Evolutionary conservation across 768 basidiomycete genomes (phyloP).

Genomic region (Phaffia australis): DNA sequence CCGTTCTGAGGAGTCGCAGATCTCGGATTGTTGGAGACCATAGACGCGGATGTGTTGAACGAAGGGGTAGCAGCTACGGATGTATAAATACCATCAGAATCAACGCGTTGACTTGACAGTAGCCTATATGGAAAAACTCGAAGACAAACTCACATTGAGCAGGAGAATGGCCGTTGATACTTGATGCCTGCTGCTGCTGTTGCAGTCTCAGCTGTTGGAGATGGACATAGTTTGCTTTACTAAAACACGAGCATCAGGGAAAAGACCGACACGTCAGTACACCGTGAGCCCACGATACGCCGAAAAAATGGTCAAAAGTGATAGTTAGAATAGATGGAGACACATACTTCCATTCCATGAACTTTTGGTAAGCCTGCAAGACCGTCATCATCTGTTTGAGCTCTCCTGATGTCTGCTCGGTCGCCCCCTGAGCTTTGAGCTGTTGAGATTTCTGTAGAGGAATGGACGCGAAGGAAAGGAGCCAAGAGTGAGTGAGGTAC

Average conservation of each 20-base stretch:
- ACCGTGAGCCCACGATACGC: neutral
- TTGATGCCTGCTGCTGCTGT: neutral
- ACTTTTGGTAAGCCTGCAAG: slow-evolving; percentile 36
- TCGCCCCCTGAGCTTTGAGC: slow-evolving; percentile 43
- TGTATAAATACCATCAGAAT: neutral
- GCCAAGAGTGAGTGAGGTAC: neutral
- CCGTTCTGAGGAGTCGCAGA: neutral
- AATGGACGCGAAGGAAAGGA: neutral
- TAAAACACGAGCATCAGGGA: neutral
- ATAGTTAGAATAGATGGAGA: neutral
- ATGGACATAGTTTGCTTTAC: slow-evolving; percentile 1
- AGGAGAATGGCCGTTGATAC: neutral
- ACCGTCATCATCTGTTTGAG: slow-evolving; percentile 42
- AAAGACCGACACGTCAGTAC: neutral
- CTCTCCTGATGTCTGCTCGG: slow-evolving; percentile 44
- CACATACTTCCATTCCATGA: slow-evolving; percentile 17
- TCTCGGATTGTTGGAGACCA: neutral
- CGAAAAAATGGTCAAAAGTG: neutral
- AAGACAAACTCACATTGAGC: neutral
- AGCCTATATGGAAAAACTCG: no score
- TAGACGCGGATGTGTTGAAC: neutral
- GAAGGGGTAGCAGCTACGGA: neutral
- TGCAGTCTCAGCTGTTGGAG: slow-evolving; percentile 3
- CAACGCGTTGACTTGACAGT: neutral
- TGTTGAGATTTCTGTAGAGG: slow-evolving; percentile 41